Evolutionary conservation across 2,329 filamentous ascomycete species (phyloP), one percentile per base, ranked within the genome.

Genomic region (Aspergillus quadricinctus): DNA sequence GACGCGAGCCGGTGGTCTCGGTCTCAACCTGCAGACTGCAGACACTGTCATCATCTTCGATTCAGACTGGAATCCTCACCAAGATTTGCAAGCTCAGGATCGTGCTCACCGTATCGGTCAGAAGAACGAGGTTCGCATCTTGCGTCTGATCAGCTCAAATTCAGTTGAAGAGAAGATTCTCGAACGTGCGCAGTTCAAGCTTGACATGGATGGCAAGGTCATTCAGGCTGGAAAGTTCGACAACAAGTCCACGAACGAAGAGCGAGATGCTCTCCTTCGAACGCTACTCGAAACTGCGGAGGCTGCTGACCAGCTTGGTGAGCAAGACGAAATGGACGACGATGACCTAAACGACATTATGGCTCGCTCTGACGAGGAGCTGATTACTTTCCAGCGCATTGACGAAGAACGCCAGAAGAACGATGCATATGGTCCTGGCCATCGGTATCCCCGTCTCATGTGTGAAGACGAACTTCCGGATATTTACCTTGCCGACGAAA

Each of bases 1-100:
- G 3, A 99, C 94, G 25, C 93, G 94, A 81, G 94, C 94, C 60
- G 94, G 94, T 87, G 94, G 94, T 84, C 83, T 99, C 10, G 94
- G 94, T 82, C 83, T 99, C 64, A 99, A 99, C 70, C 75, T 99
- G 73, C 94, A 99, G 76, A 97, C 93, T 48, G 94, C 94, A 45
- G 94, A 99, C 75, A 99, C 94, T 1, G 94, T 99, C 78, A 97
- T 99, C 75, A 99, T 99, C 70, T 99, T 97, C 77, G 94, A 99
- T 71, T 99, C 94, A 0, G 94, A 99, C 78, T 99, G 94, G 94
- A 99, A 99, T 75, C 94, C 94, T 71, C 93, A 97, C 72, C 94
- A 99, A 75, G 94, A 99, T 89, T 80, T 99, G 75, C 94, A 99
- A 75, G 94, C 94, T 14, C 94, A 99, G 72, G 94, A 99, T 88